Base-by-base conservation (phyloP, 2,329 filamentous ascomycete genomes). In the Aspergillus ochraceoroseus region DNA sequence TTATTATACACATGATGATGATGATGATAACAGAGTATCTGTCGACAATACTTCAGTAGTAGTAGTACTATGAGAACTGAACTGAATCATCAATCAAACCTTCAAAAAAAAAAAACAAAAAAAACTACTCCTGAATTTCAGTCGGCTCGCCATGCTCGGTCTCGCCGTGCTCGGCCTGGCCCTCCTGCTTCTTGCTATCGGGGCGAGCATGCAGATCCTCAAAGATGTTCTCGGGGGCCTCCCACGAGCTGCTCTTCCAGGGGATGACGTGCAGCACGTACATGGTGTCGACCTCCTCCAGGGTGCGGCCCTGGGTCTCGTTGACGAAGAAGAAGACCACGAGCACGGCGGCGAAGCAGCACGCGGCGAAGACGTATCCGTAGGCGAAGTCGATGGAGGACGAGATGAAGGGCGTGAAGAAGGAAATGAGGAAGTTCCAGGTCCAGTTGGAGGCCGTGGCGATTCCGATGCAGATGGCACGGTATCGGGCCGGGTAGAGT, bases 231-330 rank as follows among this genome's bases (percentile, higher is more conserved):
- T 55, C 55, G 5, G 66, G 64, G 2, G 67, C 53, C 5, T 53
- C 55, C 61, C 63, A 85, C 46, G 73, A 66, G 31, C 67, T 59
- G 52, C 77, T 82, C 69, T 79, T 75, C 67, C 76, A 77, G 0
- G 83, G 80, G 49, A 68, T 76, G 12, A 86, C 79, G 17, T 68
- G 67, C 34, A 82, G 70, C 23, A 85, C 70, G 50, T 87, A 88
- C 81, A 85, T 85, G 32, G 79, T 82, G 54, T 90, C 85, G 40
- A 90, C 83, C 61, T 89, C 83, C 65, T 90, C 85, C 1, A 90
- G 72, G 0, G 78, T 81, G 4, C 83, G 76, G 37, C 82, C 84
- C 56, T 85, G 80, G 31, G 77, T 80, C 59, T 89, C 85, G 41
- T 83, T 79, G 37, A 88, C 75, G 61, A 87, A 87, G 65, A 89